These are phyloP conservation scores for Ceratocystis eucalypticola DNA, from an alignment of 2,329 filamentous ascomycete genomes.

Conservation along the genomic window DNA sequence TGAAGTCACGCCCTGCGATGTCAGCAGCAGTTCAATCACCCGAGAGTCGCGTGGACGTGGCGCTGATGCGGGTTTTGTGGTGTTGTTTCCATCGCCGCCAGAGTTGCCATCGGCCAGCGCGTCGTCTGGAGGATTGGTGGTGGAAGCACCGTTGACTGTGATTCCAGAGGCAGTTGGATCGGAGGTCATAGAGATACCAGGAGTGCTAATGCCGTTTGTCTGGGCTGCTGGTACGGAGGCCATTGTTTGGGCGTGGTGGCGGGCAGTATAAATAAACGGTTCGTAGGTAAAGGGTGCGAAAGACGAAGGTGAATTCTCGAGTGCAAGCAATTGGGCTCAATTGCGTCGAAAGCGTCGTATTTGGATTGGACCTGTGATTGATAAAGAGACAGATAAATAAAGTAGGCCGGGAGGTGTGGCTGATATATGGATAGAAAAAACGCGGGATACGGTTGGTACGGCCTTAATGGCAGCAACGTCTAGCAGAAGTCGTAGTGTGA, in stretches of 20 bases:
- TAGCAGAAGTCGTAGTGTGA: not conserved
- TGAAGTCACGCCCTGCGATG: constrained; percentile 61
- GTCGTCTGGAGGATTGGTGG: not conserved
- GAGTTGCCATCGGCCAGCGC: not conserved
- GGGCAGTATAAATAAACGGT: too few species aligned
- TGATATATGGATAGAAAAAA: not conserved
- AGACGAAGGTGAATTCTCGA: not conserved
- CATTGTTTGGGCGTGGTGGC: not conserved
- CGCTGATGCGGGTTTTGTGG: constrained; percentile 29
- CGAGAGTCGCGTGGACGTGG: constrained; percentile 63
- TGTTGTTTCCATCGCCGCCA: constrained; percentile 18
- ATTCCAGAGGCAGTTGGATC: not conserved
- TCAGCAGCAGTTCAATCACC: constrained; percentile 66
- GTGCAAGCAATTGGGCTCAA: too few species aligned
- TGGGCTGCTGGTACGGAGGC: constrained; percentile 26
- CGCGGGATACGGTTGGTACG: not conserved
- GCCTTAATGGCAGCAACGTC: not conserved
- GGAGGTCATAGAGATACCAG: constrained; percentile 26
- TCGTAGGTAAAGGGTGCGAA: not conserved
- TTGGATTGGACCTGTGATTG: too few species aligned
- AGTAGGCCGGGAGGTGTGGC: not conserved
- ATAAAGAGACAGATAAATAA: too few species aligned
- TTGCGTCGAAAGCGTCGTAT: too few species aligned
- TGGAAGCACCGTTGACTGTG: constrained; percentile 22
- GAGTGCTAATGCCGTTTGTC: constrained; percentile 38